Percentiles rank a stretch among this genome's conserved stretches.
These are phyloP conservation scores for Beauveria scarabaeidicola DNA, from an alignment of 2,329 filamentous ascomycete species.

Conservation along the genomic window DNA sequence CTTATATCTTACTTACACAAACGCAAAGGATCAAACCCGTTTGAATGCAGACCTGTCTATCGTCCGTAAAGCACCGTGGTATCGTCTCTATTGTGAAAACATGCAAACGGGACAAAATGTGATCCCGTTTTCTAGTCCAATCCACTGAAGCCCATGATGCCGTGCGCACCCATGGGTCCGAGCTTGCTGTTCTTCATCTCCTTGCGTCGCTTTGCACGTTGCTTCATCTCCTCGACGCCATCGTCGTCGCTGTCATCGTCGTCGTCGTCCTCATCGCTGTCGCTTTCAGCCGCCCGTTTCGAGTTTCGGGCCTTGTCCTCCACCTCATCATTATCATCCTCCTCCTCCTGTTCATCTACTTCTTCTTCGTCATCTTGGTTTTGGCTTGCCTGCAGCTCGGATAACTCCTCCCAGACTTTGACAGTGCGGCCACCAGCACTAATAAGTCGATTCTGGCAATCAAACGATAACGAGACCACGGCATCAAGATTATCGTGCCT, in stretches of 20 bases:
- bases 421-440: constrained; percentile 78
- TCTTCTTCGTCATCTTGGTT: constrained; percentile 41
- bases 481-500: constrained; percentile 81
- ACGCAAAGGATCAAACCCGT: not conserved
- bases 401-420: constrained; percentile 86
- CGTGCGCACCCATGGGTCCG: constrained; percentile 42
- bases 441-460: constrained; percentile 78
- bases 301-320: constrained; percentile 29
- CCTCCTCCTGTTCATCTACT: constrained; percentile 34
- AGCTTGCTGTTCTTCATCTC: constrained; percentile 33
- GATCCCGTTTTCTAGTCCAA: constrained; percentile 27
- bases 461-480: constrained; percentile 74
- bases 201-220: constrained; percentile 36
- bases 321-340: constrained; percentile 25
- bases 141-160: constrained; percentile 41
- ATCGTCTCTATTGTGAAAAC: constrained; percentile 2
- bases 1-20: not conserved
- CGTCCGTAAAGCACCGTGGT: not conserved
- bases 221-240: constrained; percentile 33
- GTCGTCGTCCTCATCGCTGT: constrained; percentile 33
- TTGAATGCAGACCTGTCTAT: not conserved
- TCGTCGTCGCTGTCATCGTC: constrained; percentile 26
- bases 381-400: constrained; percentile 37
- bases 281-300: constrained; percentile 42
- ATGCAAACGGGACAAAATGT: not conserved